Base-by-base conservation (phyloP, 208 protist genomes). In the Acanthamoeba triangularis region DNA sequence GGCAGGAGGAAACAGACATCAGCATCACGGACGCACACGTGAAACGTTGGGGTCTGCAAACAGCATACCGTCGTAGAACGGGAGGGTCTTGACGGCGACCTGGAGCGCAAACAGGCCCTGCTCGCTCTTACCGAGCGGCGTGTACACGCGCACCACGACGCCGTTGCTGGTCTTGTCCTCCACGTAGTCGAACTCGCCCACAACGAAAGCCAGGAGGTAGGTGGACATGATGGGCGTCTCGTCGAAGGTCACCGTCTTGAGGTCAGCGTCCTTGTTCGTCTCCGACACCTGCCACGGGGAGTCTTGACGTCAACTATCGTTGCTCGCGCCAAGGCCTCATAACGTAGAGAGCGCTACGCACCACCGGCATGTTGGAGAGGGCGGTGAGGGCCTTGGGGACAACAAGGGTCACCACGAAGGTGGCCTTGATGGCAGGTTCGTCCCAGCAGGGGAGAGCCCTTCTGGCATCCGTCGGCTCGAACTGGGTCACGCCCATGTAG, bases 111-210 rank as follows among this genome's bases (percentile, higher is more conserved):
- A 99, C 74, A 52, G 96, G 94, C 92, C 97, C 95, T 96, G 95
- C 49, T 97, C 96, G 88, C 25, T 92, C 56, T 97, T 96, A 20
- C 97, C 97, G 10, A 91, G 35, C n/a, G 96, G 95, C 11, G 96
- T 97, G 91, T 98, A 98, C 20, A 96, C 90, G 56, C 97, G 93
- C 28, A 97, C 95, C 30, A 87, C 56, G 28, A 97, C 96, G 56
- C 95, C 96, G n/a, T 95, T 80, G 33, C 78, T 95, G 18, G 96
- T 97, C 23, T 20, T 54, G 25, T 41, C 94, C 95, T 98, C 98
- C 33, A 99, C 87, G 74, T 98, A 98, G 28, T 98, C 97, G 95
- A 99, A 99, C 63, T 98, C 98, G 82, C 99, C 99, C 41, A 99
- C 97, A 25, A 98, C 96, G 82, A 99, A 99, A 6, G 98, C 98